A percentile compares a stretch with the other conserved stretches of the same genome.
These are phyloP conservation scores for Immersiella caudata DNA, from an alignment of 495 filamentous ascomycete species.

Conservation along the genomic window DNA sequence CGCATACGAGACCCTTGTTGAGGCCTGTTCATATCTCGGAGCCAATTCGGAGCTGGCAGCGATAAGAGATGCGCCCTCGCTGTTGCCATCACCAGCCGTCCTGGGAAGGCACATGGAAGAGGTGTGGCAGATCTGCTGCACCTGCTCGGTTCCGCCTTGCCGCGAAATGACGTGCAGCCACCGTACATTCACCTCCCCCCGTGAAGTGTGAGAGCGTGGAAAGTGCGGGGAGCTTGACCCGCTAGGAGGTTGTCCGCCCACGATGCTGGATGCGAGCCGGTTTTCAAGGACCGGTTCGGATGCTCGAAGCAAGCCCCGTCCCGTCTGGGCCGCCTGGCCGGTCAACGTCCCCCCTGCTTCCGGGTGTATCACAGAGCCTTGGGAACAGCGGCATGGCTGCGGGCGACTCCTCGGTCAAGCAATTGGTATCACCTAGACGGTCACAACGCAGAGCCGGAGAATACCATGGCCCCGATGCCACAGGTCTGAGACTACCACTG, in stretches of 20 bases:
- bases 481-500: not conserved
- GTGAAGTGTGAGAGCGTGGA: not conserved
- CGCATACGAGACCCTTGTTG: not conserved
- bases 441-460: not conserved
- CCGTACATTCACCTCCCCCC: not conserved
- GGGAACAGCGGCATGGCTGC: not conserved
- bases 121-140: not conserved
- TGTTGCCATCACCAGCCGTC: not conserved
- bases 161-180: not conserved
- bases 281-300: slow-evolving; percentile 17
- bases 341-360: slow-evolving; percentile 8
- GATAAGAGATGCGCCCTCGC: not conserved
- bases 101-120: not conserved
- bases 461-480: not conserved
- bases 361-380: not conserved
- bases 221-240: not conserved
- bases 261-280: not conserved
- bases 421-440: not conserved
- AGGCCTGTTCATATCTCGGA: slow-evolving; percentile 5
- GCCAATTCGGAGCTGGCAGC: slow-evolving; percentile 10
- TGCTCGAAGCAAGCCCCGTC: slow-evolving; percentile 6
- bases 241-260: not conserved
- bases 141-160: not conserved
- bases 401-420: slow-evolving; percentile 1
- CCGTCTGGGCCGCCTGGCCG: not conserved